phyloP scores from a whole-genome alignment of 1,284 basidiomycete species.

The Melampsora allii-populina region DNA sequence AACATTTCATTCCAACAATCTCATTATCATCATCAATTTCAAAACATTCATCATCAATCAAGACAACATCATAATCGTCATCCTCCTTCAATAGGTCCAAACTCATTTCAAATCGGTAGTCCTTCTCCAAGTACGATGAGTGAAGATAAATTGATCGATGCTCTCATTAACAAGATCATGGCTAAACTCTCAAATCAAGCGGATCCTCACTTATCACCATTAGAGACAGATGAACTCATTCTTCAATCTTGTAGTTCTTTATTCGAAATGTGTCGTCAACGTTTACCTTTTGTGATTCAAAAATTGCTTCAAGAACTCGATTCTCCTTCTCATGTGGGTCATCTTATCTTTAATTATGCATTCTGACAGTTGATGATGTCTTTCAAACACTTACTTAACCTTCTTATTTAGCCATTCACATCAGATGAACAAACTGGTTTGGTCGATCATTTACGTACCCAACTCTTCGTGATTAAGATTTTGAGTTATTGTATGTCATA shows the following conservation, averaged over 20 bases:
- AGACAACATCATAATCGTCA: slow-evolving; percentile 3
- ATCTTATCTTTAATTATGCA: not conserved
- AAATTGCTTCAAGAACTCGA: slow-evolving; percentile 43
- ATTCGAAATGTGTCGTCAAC: slow-evolving; percentile 44
- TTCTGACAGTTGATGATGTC: not conserved
- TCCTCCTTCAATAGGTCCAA: not conserved
- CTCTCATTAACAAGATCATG: slow-evolving; percentile 44
- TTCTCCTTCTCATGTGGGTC: slow-evolving; percentile 31
- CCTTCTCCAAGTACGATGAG: slow-evolving; percentile 18
- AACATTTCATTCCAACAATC: too few species aligned
- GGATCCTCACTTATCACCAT: slow-evolving; percentile 36
- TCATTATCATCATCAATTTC: slow-evolving; percentile 6
- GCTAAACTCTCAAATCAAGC: slow-evolving; percentile 43
- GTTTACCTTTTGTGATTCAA: slow-evolving; percentile 38
- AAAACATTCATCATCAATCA: not conserved
- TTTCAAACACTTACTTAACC: not conserved
- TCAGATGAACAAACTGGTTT: slow-evolving; percentile 56
- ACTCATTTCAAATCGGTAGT: slow-evolving; percentile 2
- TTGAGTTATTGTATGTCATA: slow-evolving; percentile 71
- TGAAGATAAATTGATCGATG: slow-evolving; percentile 44
- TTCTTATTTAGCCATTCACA: slow-evolving; percentile 41
- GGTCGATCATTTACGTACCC: slow-evolving; percentile 77
- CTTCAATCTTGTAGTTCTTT: slow-evolving; percentile 40
- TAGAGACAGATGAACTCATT: slow-evolving; percentile 42
- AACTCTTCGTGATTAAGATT: slow-evolving; percentile 82